Conservation (phyloP, 805 yeast genomes). For the Candida sonorensis region DNA sequence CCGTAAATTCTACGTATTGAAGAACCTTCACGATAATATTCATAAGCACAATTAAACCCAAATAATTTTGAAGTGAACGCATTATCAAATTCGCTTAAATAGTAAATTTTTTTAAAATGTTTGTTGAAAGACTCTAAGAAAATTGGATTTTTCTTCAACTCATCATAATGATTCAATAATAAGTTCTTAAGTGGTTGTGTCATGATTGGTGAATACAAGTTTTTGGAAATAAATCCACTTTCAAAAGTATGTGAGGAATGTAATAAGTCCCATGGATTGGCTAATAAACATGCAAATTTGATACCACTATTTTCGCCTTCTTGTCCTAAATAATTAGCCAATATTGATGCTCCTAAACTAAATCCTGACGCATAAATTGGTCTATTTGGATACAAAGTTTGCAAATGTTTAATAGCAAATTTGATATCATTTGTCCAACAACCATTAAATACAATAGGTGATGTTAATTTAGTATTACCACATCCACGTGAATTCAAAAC, state of each 20-base stretch:
- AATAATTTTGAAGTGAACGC: slow-evolving; percentile 56
- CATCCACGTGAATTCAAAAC: slow-evolving; percentile 77
- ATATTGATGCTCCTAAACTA: slow-evolving; percentile 70
- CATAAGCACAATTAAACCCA: slow-evolving; percentile 56
- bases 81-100: slow-evolving; percentile 56
- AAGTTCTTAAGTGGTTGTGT: slow-evolving; percentile 38
- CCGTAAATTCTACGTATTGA: slow-evolving; percentile 44
- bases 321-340: slow-evolving; percentile 68
- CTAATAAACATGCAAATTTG: slow-evolving; percentile 52
- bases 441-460: slow-evolving; percentile 66
- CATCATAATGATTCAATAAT: slow-evolving; percentile 34
- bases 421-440: slow-evolving; percentile 67
- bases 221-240: slow-evolving; percentile 33
- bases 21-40: slow-evolving; percentile 61
- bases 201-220: slow-evolving; percentile 46
- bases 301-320: slow-evolving; percentile 42
- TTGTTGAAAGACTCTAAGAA: slow-evolving; percentile 17
- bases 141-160: slow-evolving; percentile 26
- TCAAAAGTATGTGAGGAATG: slow-evolving; percentile 41
- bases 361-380: slow-evolving; percentile 66
- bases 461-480: slow-evolving; percentile 58
- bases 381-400: slow-evolving; percentile 50
- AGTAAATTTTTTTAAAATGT: slow-evolving; percentile 14
- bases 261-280: slow-evolving; percentile 69
- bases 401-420: slow-evolving; percentile 44